Evolutionary conservation across 169 alveolate genomes (phyloP), one percentile per base, ranked within the genome.

Genomic region (Eimeria acervulina): DNA sequence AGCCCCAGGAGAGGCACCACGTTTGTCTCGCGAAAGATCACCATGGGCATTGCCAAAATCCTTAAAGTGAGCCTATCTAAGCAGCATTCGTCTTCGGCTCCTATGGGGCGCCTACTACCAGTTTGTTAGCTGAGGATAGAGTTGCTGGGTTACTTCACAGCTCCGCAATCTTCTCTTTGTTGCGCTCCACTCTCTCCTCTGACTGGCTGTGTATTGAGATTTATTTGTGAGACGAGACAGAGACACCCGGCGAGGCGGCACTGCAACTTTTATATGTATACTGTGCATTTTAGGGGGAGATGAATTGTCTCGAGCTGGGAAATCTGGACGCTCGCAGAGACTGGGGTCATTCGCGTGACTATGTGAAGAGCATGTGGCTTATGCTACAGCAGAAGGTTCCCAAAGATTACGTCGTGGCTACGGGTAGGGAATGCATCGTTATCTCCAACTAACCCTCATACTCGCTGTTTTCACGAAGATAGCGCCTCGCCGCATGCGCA

Each of bases 311-410:
- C 38, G 81, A 61, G 38, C 91, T 97, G 40, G 98, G 98, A 36
- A 97, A 98, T 96, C 81, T 98, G 36, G 97, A 97, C 81, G 97
- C 98, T 42, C 95, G 90, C 94, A 90, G 98, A 68, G 99, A 98
- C 92, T 98, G 99, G 99, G 98, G 98, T 0, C 99, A 98, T 92
- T 98, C 98, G 19, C 90, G 94, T 63, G 98, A 98, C 94, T 97
- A 97, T 96, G 98, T 97, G 74, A 31, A 95, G 84, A 98, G 97
- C 81, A 97, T 98, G 97, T 98, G 98, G 97, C 70, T 96, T 70
- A 95, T 98, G 97, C 97, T 97, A 42, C 97, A 97, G 93, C 97
- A 96, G 83, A 95, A 97, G 47, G 92, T 84, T 13, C 97, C 98
- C 3, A 93, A 90, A 19, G 98, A 98, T 66, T 96, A 81, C 96